A percentile compares a stretch with the other conserved stretches of the same genome.
Conservation (phyloP, 148 eudicot species). For the Agrostemma githago region DNA sequence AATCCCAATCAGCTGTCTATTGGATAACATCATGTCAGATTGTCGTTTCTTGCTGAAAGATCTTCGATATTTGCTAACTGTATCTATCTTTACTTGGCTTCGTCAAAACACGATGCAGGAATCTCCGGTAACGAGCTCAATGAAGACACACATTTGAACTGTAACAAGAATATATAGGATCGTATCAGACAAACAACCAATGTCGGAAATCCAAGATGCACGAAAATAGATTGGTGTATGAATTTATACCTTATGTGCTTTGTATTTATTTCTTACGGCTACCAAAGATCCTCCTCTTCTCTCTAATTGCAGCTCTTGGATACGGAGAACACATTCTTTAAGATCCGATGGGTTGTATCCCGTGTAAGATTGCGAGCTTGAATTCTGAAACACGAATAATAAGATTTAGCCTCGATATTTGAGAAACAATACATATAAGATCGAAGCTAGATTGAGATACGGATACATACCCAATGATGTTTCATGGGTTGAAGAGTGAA, state of each 20-base stretch:
- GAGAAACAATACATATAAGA: neutral
- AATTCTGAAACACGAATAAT: neutral
- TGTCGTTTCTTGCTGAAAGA: neutral
- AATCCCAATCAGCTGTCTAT: neutral
- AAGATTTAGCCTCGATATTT: too few relatives aligned
- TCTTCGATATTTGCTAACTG: neutral
- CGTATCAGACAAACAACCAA: conserved; percentile 14
- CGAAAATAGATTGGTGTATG: neutral
- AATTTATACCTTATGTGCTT: conserved; percentile 62
- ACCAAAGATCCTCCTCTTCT: conserved; percentile 52
- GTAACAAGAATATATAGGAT: conserved; percentile 22
- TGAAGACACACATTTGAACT: conserved; percentile 71
- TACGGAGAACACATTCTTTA: conserved; percentile 63
- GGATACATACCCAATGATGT: conserved; percentile 72
- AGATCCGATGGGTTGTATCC: conserved; percentile 66
- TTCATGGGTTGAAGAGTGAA: conserved; percentile 44
- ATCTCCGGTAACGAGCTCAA: conserved; percentile 50
- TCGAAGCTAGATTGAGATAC: neutral
- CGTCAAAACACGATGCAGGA: conserved; percentile 49
- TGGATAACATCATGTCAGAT: neutral
- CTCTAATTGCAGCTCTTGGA: conserved; percentile 71
- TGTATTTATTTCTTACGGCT: conserved; percentile 75
- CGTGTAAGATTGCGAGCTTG: conserved; percentile 49
- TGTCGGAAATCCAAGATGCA: neutral
- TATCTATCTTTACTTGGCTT: conserved; percentile 31